Base-by-base conservation (phyloP, 2,329 filamentous ascomycete species). In the Talaromyces verruculosus region DNA sequence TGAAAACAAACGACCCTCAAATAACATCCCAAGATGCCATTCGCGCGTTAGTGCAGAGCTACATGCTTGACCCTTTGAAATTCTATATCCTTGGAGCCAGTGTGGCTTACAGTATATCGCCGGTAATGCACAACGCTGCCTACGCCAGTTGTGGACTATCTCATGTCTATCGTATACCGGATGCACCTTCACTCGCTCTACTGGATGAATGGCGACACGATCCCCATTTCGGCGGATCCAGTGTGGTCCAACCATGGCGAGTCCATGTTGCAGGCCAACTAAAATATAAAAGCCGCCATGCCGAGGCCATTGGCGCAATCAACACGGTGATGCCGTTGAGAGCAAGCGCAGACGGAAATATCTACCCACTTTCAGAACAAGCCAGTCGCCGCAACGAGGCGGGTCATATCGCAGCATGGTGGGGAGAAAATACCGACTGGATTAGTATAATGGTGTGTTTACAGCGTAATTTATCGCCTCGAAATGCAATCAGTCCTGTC, bases 401-500 rank as follows among this genome's bases (percentile, higher is more conserved):
- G 5, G 79, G 79, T 1, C 73, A 69, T 5, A 77, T 81, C 35
- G 66, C 77, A 19, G 79, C 76, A 19, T 81, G 79, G 77, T 80
- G 79, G 66, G 79, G 79, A 35, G 79, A 81, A 58, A 81, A 81
- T 65, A 81, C 78, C 2, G 79, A 81, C 64, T 81, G 78, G 76
- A 75, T 80, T 7, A 77, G 79, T 22, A 80, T 81, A 17, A 76
- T 79, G 74, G 78, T 73, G 30, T 80, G 78, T 59, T 73, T 81
- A 22, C 77, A 71, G 57, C 76, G 78, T 28, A 79, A 79, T 64
- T 74, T 81, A 22, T 80, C 79, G 3, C 79, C 79, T 3, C 76
- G 79, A 17, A 87, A 87, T 67, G 83, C 84, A 0, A 84, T 88
- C 39, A 82, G 83, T 57, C 76, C 78, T 33, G 61, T 66, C 10